phyloP scores from a whole-genome alignment of 2,329 filamentous ascomycete genomes.

The Plenodomus tracheiphilus region DNA sequence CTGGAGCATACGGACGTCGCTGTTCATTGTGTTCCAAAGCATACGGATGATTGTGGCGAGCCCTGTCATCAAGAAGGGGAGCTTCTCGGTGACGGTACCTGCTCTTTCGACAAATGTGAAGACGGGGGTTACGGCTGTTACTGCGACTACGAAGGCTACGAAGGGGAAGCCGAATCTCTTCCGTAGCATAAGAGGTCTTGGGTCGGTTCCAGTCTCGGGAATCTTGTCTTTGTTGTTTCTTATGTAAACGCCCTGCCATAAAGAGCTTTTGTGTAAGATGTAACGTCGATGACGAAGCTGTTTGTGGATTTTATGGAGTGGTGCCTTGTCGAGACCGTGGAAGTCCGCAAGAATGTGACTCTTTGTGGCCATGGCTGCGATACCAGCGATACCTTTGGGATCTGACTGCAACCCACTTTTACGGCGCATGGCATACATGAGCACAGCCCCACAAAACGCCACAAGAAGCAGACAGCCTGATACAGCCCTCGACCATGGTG shows the following conservation, averaged over 20 bases:
- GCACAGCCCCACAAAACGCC: slow-evolving; percentile 59
- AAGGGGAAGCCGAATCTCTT: slow-evolving; percentile 63
- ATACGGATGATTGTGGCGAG: slow-evolving; percentile 70
- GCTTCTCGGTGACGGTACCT: slow-evolving; percentile 60
- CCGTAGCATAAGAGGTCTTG: slow-evolving; percentile 71
- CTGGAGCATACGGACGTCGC: slow-evolving; percentile 71
- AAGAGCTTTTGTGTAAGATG: slow-evolving; percentile 69
- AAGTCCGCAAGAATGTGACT: slow-evolving; percentile 76
- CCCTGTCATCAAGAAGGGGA: slow-evolving; percentile 68
- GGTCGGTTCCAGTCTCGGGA: slow-evolving; percentile 51
- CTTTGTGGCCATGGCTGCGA: slow-evolving; percentile 75
- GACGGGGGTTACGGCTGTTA: slow-evolving; percentile 61
- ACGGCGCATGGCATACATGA: slow-evolving; percentile 65
- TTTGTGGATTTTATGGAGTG: slow-evolving; percentile 68
- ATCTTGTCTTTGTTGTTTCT: slow-evolving; percentile 54
- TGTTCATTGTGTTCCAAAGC: slow-evolving; percentile 69
- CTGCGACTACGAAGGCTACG: slow-evolving; percentile 60
- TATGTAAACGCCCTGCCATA: slow-evolving; percentile 65
- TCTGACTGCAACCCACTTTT: slow-evolving; percentile 69
- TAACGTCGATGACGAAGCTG: slow-evolving; percentile 69
- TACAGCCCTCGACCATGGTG: slow-evolving; percentile 64
- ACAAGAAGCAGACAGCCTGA: slow-evolving; percentile 61
- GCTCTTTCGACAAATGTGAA: slow-evolving; percentile 63
- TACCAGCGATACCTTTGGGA: slow-evolving; percentile 72
- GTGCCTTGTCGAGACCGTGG: slow-evolving; percentile 69